phyloP scores from a whole-genome alignment of 257 asterid genomes.

The Hygrophila difformis region DNA sequence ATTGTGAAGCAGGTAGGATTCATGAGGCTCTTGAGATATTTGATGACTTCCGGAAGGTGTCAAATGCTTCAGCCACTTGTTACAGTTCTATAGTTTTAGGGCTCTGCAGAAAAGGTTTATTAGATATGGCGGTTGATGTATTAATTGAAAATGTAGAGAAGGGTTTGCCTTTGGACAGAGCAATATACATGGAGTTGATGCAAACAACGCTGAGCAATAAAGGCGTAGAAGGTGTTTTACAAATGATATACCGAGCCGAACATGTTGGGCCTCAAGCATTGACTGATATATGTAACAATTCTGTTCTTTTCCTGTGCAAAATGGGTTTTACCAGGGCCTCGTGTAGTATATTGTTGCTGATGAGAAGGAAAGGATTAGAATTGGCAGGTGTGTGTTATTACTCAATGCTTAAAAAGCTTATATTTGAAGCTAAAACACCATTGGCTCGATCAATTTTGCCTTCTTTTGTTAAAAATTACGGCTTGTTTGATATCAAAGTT shows the following conservation, averaged over 20 bases:
- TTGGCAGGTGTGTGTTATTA: constrained; percentile 30
- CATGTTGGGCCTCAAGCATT: constrained; percentile 24
- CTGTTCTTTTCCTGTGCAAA: constrained; percentile 38
- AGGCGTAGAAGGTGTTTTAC: constrained; percentile 41
- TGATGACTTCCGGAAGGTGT: constrained; percentile 36
- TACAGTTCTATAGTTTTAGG: constrained; percentile 46
- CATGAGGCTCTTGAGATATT: constrained; percentile 66
- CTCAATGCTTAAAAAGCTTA: constrained; percentile 41
- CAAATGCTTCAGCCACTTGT: constrained; percentile 44
- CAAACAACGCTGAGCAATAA: constrained; percentile 23
- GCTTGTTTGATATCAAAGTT: constrained; percentile 39
- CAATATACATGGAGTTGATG: constrained; percentile 33
- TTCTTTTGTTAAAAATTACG: constrained; percentile 45
- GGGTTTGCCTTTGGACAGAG: constrained; percentile 37
- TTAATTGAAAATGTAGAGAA: constrained; percentile 34
- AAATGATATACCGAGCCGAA: constrained; percentile 37
- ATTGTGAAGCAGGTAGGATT: constrained; percentile 54
- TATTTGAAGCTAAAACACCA: constrained; percentile 33
- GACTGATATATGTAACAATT: constrained; percentile 30
- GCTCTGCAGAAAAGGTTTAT: constrained; percentile 52
- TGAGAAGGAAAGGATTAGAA: constrained; percentile 33
- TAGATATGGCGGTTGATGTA: constrained; percentile 49
- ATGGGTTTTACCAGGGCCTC: constrained; percentile 46
- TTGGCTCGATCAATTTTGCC: constrained; percentile 39
- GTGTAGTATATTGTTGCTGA: constrained; percentile 24